Conservation (phyloP, 1,284 basidiomycete species). For the Trichosporon sp. region DNA sequence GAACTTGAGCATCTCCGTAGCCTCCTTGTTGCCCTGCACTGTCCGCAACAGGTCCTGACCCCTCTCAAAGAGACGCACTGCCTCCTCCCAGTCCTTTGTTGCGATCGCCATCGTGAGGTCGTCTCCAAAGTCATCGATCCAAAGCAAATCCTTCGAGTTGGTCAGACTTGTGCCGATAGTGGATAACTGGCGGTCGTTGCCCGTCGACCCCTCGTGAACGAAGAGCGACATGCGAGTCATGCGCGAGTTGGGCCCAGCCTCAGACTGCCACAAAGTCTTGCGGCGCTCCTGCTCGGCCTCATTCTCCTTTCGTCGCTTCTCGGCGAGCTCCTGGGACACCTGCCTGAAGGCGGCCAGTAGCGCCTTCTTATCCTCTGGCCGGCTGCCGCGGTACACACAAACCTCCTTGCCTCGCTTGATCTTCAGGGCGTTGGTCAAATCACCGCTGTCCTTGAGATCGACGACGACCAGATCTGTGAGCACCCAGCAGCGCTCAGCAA, state of each 20-base stretch:
- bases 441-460: slow-evolving; percentile 91
- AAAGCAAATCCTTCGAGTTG: slow-evolving; percentile 67
- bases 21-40: slow-evolving; percentile 50
- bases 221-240: slow-evolving; percentile 18
- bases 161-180: slow-evolving; percentile 57
- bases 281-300: slow-evolving; percentile 84
- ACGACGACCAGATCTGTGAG: slow-evolving; percentile 87
- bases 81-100: slow-evolving; percentile 80
- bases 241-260: slow-evolving; percentile 43
- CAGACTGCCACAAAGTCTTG: slow-evolving; percentile 69
- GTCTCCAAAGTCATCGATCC: slow-evolving; percentile 86
- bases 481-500: slow-evolving; percentile 89
- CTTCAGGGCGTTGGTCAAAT: slow-evolving; percentile 93
- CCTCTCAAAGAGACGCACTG: slow-evolving; percentile 75
- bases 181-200: slow-evolving; percentile 59
- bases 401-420: slow-evolving; percentile 89
- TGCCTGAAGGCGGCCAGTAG: slow-evolving; percentile 81
- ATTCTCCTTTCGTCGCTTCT: slow-evolving; percentile 82
- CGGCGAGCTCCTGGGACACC: slow-evolving; percentile 83
- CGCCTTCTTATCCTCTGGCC: slow-evolving; percentile 74
- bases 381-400: slow-evolving; percentile 84
- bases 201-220: slow-evolving; percentile 14
- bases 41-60: slow-evolving; percentile 66
- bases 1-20: slow-evolving; percentile 38
- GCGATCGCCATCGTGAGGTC: slow-evolving; percentile 88